Evolutionary conservation across 257 asterid species (phyloP), one percentile per base, ranked within the genome.

Genomic region (Scutellaria baicalensis): DNA sequence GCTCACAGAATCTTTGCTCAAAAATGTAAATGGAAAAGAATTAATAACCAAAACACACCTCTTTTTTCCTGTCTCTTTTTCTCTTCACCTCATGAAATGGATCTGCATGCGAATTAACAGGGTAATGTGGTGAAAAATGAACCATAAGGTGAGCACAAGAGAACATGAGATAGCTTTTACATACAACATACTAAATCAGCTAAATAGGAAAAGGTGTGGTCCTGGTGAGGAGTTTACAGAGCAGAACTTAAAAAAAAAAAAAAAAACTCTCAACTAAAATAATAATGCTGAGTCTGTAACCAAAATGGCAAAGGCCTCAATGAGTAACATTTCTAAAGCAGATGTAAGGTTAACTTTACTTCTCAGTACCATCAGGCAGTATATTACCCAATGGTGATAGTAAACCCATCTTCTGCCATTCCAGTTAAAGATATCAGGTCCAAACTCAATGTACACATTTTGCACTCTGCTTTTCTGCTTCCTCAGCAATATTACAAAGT

Each of bases 41-140:
- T 57, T n/a, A 56, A 35, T 21, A 27, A 68, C 40, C 59, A 66
- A 43, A 31, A 21, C 14, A 43, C 74, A 89, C 96, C 96, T 90
- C 97, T 80, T 87, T 91, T 78, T 76, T 93, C 80, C 88, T 79
- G 84, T 91, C 96, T 68, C 81, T 84, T 80, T 78, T 91, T 66
- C 97, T 86, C 91, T 77, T 91, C 86, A 93, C 99, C 86, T 91
- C 96, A 62, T 87, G 99, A 79, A 91, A 93, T 72, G 96, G 96
- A 80, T 89, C 99, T 93, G 91, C 71, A 71, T 9, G 35, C 52
- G 56, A 78, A 75, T 61, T 49, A 17, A 76, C 11, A 50, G 31
- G 31, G 59, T 38, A 54, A 60, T 20, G 56, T n/a, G 61, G 40
- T 18, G 39, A 52, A 23, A 35, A 20, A 49, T 13, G 43, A 21